These are phyloP conservation scores for Penicillium coffeae DNA, from an alignment of 495 filamentous ascomycete genomes.

Conservation along the genomic window DNA sequence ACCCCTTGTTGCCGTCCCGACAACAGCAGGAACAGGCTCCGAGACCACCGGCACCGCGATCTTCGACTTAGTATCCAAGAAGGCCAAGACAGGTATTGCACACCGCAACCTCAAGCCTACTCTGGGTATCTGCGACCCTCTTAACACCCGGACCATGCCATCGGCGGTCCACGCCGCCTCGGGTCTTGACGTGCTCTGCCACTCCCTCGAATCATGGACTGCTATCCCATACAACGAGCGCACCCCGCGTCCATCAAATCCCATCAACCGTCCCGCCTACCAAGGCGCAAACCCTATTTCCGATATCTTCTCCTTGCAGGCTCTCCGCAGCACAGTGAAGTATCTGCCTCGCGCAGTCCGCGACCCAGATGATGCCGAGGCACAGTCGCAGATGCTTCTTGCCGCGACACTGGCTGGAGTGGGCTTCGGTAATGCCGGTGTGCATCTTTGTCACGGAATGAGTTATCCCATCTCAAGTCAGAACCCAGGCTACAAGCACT, in stretches of 20 bases:
- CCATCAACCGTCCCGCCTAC: constrained; percentile 87
- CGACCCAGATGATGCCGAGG: constrained; percentile 86
- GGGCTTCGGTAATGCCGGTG: constrained; percentile 95
- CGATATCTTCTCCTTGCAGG: constrained; percentile 88
- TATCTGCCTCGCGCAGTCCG: constrained; percentile 83
- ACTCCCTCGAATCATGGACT: constrained; percentile 91
- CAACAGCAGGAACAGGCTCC: constrained; percentile 89
- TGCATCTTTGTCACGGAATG: constrained; percentile 97
- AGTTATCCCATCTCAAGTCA: constrained; percentile 91
- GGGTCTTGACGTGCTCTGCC: constrained; percentile 91
- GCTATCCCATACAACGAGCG: constrained; percentile 91
- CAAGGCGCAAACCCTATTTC: constrained; percentile 97
- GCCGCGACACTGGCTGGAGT: constrained; percentile 92
- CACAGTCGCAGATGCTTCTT: constrained; percentile 90
- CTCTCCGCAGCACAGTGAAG: constrained; percentile 75
- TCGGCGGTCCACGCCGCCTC: constrained; percentile 83
- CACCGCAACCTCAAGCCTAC: constrained; percentile 94
- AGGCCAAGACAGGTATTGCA: constrained; percentile 91
- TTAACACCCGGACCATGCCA: constrained; percentile 95
- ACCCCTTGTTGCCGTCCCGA: constrained; percentile 89
- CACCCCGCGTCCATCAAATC: constrained; percentile 78
- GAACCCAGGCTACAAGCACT: constrained; percentile 85
- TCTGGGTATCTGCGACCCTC: constrained; percentile 90
- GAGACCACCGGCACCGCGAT: constrained; percentile 98
- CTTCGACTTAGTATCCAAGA: constrained; percentile 85